Conservation (phyloP, 2,329 filamentous ascomycete genomes). For the Beauveria asiatica region DNA sequence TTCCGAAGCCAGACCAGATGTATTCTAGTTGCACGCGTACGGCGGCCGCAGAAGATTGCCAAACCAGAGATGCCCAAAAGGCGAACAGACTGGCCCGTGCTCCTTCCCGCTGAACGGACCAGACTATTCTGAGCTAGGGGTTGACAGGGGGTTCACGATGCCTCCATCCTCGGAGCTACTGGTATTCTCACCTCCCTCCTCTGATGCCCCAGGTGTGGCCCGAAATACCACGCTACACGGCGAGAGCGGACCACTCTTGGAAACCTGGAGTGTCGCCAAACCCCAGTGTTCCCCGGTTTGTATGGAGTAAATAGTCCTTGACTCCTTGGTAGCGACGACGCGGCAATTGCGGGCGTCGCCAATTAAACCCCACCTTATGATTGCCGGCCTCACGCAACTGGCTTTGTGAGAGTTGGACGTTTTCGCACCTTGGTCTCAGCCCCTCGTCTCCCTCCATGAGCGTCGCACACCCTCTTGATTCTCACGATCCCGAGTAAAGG, state of each 20-base stretch:
- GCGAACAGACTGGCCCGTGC: neutral
- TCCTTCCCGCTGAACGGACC: neutral
- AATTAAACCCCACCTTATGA: neutral
- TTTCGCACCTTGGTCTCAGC: neutral
- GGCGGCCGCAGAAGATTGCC: neutral
- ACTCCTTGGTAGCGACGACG: neutral
- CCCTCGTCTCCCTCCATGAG: neutral
- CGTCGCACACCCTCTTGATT: neutral
- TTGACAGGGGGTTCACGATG: neutral
- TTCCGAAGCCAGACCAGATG: neutral
- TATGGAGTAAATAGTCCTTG: too few relatives aligned
- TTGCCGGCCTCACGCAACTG: neutral
- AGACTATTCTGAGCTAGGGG: neutral
- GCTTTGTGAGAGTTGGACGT: neutral
- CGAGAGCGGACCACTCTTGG: neutral
- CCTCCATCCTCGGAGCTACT: neutral
- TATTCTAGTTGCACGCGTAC: neutral
- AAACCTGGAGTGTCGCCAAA: neutral
- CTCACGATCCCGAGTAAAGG: conserved; percentile 5
- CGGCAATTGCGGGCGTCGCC: neutral
- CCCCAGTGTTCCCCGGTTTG: neutral
- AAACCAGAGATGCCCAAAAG: neutral
- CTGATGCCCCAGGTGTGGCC: neutral
- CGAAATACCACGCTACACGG: conserved; percentile 3
- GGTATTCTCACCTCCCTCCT: neutral